These are phyloP conservation scores for Cyberlindnera mrakii DNA, from an alignment of 805 yeast species.

Conservation along the genomic window DNA sequence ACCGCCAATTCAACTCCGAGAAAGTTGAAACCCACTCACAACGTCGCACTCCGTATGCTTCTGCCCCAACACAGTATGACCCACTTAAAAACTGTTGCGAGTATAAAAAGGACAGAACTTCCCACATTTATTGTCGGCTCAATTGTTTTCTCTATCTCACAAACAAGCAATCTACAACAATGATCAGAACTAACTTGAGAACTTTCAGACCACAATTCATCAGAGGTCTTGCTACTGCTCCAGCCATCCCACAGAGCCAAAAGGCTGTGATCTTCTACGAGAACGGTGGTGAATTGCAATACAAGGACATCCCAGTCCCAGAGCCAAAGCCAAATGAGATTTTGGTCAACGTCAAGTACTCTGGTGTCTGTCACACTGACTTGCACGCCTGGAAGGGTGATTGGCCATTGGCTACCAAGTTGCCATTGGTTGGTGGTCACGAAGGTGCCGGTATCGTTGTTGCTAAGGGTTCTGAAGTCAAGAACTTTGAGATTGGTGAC, in stretches of 20 bases:
- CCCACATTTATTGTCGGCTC: not conserved
- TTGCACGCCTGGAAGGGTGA: constrained; percentile 50
- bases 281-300: constrained; percentile 42
- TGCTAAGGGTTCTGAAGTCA: constrained; percentile 54
- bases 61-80: no score
- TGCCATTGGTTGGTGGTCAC: constrained; percentile 69
- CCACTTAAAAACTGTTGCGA: not conserved
- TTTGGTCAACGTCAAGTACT: constrained; percentile 60
- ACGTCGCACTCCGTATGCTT: no score
- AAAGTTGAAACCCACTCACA: no score
- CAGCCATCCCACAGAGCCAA: constrained; percentile 40
- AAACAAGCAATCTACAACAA: constrained; percentile 4
- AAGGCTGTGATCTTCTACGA: constrained; percentile 49
- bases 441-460: constrained; percentile 74
- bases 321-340: constrained; percentile 58
- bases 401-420: constrained; percentile 43
- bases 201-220: constrained; percentile 19
- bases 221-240: constrained; percentile 26
- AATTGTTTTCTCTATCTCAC: not conserved
- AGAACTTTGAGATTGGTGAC: constrained; percentile 59
- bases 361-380: constrained; percentile 74
- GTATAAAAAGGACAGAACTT: not conserved
- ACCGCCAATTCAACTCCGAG: no score
- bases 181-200: constrained; percentile 21
- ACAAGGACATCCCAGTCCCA: constrained; percentile 53